Evolutionary conservation across 2,329 filamentous ascomycete genomes (phyloP), one percentile per base, ranked within the genome.

Genomic region (Fusarium floridanum): DNA sequence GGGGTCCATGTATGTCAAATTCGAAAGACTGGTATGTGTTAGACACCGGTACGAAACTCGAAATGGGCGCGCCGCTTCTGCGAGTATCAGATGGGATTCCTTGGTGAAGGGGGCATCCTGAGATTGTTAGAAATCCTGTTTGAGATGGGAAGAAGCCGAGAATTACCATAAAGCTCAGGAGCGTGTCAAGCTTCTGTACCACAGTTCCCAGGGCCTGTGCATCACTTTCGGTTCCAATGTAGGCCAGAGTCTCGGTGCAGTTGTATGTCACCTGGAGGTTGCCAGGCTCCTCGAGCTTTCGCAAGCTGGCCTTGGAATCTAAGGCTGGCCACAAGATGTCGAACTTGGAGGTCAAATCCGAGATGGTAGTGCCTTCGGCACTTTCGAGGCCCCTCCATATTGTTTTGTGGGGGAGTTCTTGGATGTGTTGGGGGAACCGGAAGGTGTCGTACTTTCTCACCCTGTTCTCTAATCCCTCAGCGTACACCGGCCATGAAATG

Each of bases 211-310:
- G 12, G 9, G 53, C 43, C 7, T 64, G 34, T 17, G 24, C 14
- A 8, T 62, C 59, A 3, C 62, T 14, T 6, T 69, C 36, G 4
- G 77, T 77, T 4, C 78, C 81, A 11, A 83, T 71, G 16, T 83
- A 83, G 3, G 82, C 10, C 11, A 79, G 24, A 11, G 77, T 75
- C 1, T 74, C 73, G 20, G 36, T 68, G 20, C 81, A 48, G n/a
- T 82, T 82, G 67, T 79, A 29, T 0, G 81, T 77, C 7, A 82
- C 63, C 10, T 72, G 32, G 50, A 80, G 82, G 0, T 67, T 59
- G 1, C 62, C 61, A 16, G 60, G 55, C 2, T 67, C 41, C 9
- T 64, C 62, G 2, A 77, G 57, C 9, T 61, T 64, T 8, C 72
- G 53, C 29, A 81, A 63, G 2, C 68, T 73, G 2, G 45, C 29